Evolutionary conservation across 2,329 filamentous ascomycete species (phyloP), one percentile per base, ranked within the genome.

Genomic region (Purpureocillium takamizusanense): DNA sequence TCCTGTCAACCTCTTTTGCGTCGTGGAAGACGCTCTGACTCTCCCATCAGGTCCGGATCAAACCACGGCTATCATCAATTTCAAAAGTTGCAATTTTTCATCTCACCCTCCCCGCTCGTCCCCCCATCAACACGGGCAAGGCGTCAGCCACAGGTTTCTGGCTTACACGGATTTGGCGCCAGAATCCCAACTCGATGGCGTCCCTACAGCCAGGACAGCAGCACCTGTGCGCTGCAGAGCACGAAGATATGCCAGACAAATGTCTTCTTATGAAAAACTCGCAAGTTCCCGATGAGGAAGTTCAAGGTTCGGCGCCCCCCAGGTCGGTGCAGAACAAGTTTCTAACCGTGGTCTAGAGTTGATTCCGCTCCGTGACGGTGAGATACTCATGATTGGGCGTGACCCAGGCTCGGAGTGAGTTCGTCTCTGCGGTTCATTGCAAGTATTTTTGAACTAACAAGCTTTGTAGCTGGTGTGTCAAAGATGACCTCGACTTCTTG

Each of bases 401-500:
- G 55, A 61, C 40, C 51, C 56, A 5, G 39, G 42, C 3, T 52
- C 55, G 33, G 62, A 60, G 61, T 63, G 46, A 33, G 52, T 31
- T 32, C 4, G 11, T 5, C 14, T 6, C 28, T 8, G 7, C 28
- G 7, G 7, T 30, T 14, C 11, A 30, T 13, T 6, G 6, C 28
- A 29, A 23, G 2, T 10, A 8, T 17, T 25, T 7, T 6, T 31
- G 9, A 11, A 14, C 30, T 42, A 21, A 38, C 16, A 16, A 21
- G 3, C 14, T 68, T 3, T 31, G 63, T 42, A 55, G 62, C 6
- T 53, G 68, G 28, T 48, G 52, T 16, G 62, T 77, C 30, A 48
- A 54, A 9, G 50, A 52, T 33, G 60, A 63, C 33, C 35, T 37
- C n/a, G 46, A 61, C 3, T 54, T 63, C 42, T 45, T 50, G 1